These are phyloP conservation scores for Debaryomycetaceae sp. DNA, from an alignment of 1,139 yeast genomes.

Conservation along the genomic window DNA sequence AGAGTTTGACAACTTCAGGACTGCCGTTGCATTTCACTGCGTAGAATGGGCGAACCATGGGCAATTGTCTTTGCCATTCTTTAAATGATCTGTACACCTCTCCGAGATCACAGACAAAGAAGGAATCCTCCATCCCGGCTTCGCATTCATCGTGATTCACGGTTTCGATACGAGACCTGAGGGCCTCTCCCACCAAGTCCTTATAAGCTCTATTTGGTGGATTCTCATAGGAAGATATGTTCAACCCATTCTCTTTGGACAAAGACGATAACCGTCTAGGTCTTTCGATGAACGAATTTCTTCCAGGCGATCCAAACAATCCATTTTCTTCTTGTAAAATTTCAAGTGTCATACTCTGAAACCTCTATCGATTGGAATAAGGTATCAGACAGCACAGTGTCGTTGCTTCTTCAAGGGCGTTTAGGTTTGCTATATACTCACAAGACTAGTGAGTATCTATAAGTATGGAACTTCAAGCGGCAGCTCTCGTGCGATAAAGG, in stretches of 20 bases:
- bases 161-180: slow-evolving; percentile 36
- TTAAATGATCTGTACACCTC: slow-evolving; percentile 58
- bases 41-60: slow-evolving; percentile 77
- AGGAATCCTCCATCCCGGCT: slow-evolving; percentile 82
- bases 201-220: slow-evolving; percentile 1
- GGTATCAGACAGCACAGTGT: background rate
- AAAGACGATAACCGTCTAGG: background rate
- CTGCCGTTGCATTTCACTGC: slow-evolving; percentile 95
- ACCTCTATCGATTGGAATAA: slow-evolving; percentile 4
- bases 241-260: background rate
- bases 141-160: slow-evolving; percentile 62
- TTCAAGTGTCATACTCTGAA: slow-evolving; percentile 24
- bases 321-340: slow-evolving; percentile 13
- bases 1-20: slow-evolving; percentile 49
- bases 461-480: slow-evolving; percentile 41
- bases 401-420: background rate
- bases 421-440: slow-evolving; percentile 20
- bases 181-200: slow-evolving; percentile 34
- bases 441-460: slow-evolving; percentile 26
- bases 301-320: slow-evolving; percentile 7
- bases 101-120: slow-evolving; percentile 84
- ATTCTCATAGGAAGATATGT: background rate
- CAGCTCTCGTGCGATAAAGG: slow-evolving; percentile 40
- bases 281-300: slow-evolving; percentile 7
- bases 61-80: slow-evolving; percentile 63